phyloP scores from a whole-genome alignment of 495 filamentous ascomycete species.

The Choiromyces venosus region DNA sequence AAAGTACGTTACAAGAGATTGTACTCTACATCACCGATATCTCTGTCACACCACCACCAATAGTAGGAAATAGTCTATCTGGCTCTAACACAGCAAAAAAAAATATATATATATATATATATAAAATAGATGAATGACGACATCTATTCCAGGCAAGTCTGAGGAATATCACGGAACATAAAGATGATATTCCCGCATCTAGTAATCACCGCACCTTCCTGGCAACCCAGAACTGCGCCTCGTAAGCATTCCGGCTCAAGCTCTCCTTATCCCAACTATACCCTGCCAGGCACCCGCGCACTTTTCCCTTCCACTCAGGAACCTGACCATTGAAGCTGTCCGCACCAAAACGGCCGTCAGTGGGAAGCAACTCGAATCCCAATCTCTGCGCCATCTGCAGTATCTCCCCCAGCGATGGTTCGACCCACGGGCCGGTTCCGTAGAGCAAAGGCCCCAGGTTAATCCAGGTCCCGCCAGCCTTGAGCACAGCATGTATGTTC shows the following conservation, averaged over 20 bases:
- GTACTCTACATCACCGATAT: neutral
- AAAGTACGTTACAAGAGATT: neutral
- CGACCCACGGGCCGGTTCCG: constrained; percentile 51
- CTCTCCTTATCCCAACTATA: constrained; percentile 80
- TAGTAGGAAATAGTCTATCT: neutral
- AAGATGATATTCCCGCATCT: neutral
- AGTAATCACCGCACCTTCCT: constrained; percentile 50
- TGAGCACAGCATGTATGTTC: constrained; percentile 70
- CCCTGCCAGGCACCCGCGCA: constrained; percentile 55
- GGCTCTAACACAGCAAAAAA: neutral
- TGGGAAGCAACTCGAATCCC: constrained; percentile 66
- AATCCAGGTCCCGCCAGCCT: constrained; percentile 71
- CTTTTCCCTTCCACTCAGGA: constrained; percentile 45
- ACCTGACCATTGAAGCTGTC: constrained; percentile 44
- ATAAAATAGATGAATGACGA: neutral
- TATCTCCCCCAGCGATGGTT: constrained; percentile 83
- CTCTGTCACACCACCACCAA: neutral
- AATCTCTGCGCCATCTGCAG: constrained; percentile 64
- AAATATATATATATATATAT: too few relatives aligned
- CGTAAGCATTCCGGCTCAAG: constrained; percentile 78
- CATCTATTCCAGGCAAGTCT: neutral
- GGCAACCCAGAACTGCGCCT: constrained; percentile 74
- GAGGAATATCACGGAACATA: neutral
- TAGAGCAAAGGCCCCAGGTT: constrained; percentile 85
- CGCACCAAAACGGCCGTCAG: constrained; percentile 38